These are phyloP conservation scores for Trichomonascaceae sp. DNA, from an alignment of 1,139 yeast genomes.

Conservation along the genomic window DNA sequence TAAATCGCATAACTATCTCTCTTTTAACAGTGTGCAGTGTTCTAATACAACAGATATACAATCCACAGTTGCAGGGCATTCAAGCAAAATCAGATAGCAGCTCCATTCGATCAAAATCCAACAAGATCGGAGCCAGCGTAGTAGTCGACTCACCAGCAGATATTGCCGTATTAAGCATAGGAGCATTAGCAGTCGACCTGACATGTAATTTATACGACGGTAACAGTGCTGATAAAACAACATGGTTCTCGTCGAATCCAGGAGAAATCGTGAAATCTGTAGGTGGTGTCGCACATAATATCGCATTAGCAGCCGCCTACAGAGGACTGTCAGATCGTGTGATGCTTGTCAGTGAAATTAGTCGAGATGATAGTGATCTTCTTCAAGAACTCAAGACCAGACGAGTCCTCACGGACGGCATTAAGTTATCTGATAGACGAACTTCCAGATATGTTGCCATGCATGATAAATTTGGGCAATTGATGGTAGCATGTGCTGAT, in stretches of 20 bases:
- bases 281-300: constrained; percentile 85
- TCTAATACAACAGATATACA: not conserved
- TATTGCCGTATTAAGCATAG: constrained; percentile 34
- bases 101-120: not conserved
- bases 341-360: constrained; percentile 52
- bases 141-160: not conserved
- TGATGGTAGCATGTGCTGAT: constrained; percentile 76
- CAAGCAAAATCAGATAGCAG: not conserved
- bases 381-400: constrained; percentile 35
- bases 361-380: constrained; percentile 46
- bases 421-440: constrained; percentile 28
- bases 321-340: constrained; percentile 17
- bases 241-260: constrained; percentile 65
- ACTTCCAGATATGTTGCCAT: constrained; percentile 74
- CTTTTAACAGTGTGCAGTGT: not conserved
- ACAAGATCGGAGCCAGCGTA: not conserved
- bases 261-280: constrained; percentile 51
- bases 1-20: constrained; percentile 11
- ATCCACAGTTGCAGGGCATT: not conserved
- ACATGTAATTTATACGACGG: constrained; percentile 36
- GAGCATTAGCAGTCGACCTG: constrained; percentile 73
- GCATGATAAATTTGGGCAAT: constrained; percentile 56
- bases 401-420: constrained; percentile 39
- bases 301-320: constrained; percentile 48
- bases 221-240: constrained; percentile 24